Percentiles rank a stretch among this genome's conserved stretches.
phyloP scores from a whole-genome alignment of 441 rosid species.

The Euphorbia schlechtendalii region DNA sequence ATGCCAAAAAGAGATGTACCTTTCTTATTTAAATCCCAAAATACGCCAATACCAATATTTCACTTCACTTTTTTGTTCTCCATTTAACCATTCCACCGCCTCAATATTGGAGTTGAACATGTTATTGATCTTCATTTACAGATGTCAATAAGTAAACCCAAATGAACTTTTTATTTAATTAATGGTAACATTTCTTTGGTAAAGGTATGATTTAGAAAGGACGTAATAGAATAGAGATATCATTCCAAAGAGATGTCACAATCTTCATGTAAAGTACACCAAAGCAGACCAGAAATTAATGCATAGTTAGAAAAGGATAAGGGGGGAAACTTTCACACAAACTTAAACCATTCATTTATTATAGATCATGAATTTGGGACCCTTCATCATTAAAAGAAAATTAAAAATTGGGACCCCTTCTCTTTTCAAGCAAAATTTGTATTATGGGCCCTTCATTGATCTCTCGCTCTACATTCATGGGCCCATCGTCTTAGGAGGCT shows the following conservation, averaged over 20 bases:
- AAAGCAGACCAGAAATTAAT: conserved; percentile 9
- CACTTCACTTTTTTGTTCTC: too few species aligned
- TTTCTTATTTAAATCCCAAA: too few species aligned
- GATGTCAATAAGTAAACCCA: too few species aligned
- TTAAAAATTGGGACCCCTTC: conserved; percentile 10
- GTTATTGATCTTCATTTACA: too few species aligned
- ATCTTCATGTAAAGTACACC: conserved; percentile 26
- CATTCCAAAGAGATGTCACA: too few species aligned
- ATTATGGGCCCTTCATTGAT: conserved; percentile 24
- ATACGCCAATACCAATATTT: not conserved
- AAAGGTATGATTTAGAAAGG: too few species aligned
- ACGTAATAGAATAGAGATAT: too few species aligned
- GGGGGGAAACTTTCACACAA: not conserved
- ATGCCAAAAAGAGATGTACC: conserved; percentile 30
- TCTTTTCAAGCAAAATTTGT: conserved; percentile 23
- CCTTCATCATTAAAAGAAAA: conserved; percentile 17
- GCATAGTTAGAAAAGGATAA: conserved; percentile 11
- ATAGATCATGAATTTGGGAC: conserved; percentile 14
- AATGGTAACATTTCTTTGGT: too few species aligned
- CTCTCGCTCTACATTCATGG: conserved; percentile 16
- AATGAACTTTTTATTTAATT: too few species aligned
- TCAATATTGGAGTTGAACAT: too few species aligned
- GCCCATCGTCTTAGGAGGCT: conserved; percentile 15
- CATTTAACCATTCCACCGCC: too few species aligned
- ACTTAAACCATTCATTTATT: conserved; percentile 18